phyloP scores from a whole-genome alignment of 768 basidiomycete species.

The Tephrocybe sp. region DNA sequence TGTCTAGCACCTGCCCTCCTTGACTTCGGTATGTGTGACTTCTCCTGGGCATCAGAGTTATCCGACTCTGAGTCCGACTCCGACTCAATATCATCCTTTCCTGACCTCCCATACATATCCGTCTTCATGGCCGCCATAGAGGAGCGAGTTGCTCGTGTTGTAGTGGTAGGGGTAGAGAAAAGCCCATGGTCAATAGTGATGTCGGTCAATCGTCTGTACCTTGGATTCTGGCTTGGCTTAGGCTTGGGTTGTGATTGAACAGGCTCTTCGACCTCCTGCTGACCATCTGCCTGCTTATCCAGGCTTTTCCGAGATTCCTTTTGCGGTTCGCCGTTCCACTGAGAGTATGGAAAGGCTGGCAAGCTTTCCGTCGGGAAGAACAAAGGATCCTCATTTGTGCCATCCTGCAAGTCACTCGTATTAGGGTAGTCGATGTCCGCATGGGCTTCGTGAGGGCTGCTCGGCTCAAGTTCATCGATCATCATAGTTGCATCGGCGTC shows the following conservation, averaged over 20 bases:
- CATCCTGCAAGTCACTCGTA: slow-evolving; percentile 4
- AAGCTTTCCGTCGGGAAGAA: slow-evolving; percentile 58
- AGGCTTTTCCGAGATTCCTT: slow-evolving; percentile 16
- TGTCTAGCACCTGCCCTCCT: slow-evolving; percentile 48
- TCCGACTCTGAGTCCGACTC: slow-evolving; percentile 47
- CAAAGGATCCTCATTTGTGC: slow-evolving; percentile 29
- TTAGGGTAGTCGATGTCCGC: slow-evolving; percentile 4
- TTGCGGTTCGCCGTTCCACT: slow-evolving; percentile 29
- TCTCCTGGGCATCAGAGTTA: slow-evolving; percentile 36
- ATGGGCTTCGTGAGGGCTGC: slow-evolving; percentile 12
- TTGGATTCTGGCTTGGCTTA: slow-evolving; percentile 14
- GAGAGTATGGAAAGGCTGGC: slow-evolving; percentile 54
- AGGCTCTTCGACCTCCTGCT: slow-evolving; percentile 35
- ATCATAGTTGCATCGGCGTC: slow-evolving; percentile 21
- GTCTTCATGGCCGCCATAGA: slow-evolving; percentile 26
- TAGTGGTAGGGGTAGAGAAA: slow-evolving; percentile 28
- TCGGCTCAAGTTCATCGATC: slow-evolving; percentile 27
- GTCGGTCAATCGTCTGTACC: slow-evolving; percentile 52
- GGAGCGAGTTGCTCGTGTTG: slow-evolving; percentile 26
- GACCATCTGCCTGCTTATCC: slow-evolving; percentile 43
- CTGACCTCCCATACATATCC: slow-evolving; percentile 38
- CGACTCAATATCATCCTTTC: slow-evolving; percentile 31
- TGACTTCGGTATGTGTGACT: slow-evolving; percentile 62
- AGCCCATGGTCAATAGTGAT: slow-evolving; percentile 43
- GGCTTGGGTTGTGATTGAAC: slow-evolving; percentile 22